These are phyloP conservation scores for Calonectria montana DNA, from an alignment of 2,329 filamentous ascomycete genomes.

Conservation along the genomic window DNA sequence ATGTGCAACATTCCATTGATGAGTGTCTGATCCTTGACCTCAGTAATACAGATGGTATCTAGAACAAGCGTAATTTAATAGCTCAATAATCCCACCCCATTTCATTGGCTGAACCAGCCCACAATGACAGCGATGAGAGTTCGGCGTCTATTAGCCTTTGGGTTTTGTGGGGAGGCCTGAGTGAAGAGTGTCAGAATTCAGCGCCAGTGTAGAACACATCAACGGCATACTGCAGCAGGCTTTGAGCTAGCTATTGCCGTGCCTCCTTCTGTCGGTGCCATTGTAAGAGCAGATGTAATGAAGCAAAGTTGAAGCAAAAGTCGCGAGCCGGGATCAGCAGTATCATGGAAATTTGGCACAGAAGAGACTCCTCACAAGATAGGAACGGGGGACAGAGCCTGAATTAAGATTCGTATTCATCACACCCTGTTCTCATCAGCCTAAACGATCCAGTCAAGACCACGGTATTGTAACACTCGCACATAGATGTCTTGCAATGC, in stretches of 20 bases:
- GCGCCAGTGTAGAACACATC: not conserved
- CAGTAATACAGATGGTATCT: conserved; percentile 50
- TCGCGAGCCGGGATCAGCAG: not conserved
- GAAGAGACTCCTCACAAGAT: not conserved
- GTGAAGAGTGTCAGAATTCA: not conserved
- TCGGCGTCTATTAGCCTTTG: conserved; percentile 33
- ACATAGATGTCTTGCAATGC: not conserved
- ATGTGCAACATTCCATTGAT: conserved; percentile 46
- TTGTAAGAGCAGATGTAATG: not conserved
- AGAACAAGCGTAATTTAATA: conserved; percentile 52
- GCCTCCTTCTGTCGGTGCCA: not conserved
- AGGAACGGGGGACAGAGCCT: not conserved
- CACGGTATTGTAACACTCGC: not conserved
- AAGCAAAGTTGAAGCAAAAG: not conserved
- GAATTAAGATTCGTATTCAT: not conserved
- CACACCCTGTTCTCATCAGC: not conserved
- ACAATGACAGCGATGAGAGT: conserved; percentile 16
- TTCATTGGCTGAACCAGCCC: conserved; percentile 25
- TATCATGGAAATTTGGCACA: not conserved
- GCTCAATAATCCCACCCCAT: conserved; percentile 4
- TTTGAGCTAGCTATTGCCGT: not conserved
- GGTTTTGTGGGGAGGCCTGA: conserved; percentile 50
- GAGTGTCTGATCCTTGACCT: conserved; percentile 47
- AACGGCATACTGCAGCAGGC: not conserved
- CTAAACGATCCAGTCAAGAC: not conserved